Conservation (phyloP, 352 stramenopile genomes). For the Paralagenidium karlingii region DNA sequence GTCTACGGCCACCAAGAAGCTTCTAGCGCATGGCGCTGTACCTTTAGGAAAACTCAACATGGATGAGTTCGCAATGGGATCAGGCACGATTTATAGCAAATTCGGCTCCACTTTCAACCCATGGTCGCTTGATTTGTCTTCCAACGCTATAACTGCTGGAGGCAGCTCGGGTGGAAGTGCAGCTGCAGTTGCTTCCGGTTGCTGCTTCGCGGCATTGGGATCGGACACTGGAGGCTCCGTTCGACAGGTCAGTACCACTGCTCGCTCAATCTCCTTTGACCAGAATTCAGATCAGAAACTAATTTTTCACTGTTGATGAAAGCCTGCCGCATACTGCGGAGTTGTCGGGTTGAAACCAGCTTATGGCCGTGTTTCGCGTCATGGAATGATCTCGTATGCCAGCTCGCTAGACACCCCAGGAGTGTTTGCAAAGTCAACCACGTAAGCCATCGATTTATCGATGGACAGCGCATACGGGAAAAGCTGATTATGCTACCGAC, state of each 20-base stretch:
- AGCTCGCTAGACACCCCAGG: conserved; percentile 94
- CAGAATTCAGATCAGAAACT: too few relatives aligned
- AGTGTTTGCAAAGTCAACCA: conserved; percentile 85
- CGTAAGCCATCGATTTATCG: too few relatives aligned
- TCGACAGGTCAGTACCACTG: conserved; percentile 47
- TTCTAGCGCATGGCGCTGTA: conserved; percentile 86
- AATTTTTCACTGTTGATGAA: background rate
- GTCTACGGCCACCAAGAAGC: conserved; percentile 66
- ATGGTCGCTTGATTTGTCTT: conserved; percentile 50
- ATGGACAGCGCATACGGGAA: too few relatives aligned
- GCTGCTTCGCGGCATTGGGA: conserved; percentile 87
- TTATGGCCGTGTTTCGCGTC: conserved; percentile 93
- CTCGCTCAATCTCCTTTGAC: background rate
- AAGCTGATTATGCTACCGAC: too few relatives aligned
- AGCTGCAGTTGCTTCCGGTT: conserved; percentile 86
- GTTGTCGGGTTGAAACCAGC: conserved; percentile 96
- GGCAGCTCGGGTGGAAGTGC: conserved; percentile 92
- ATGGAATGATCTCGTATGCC: conserved; percentile 94
- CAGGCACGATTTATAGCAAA: conserved; percentile 84
- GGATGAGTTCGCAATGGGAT: conserved; percentile 99
- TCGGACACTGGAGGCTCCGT: conserved; percentile 97
- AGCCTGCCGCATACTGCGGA: conserved; percentile 91
- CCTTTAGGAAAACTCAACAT: conserved; percentile 95
- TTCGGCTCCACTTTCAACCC: conserved; percentile 83
- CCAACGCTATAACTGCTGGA: conserved; percentile 65